Conservation (phyloP, 495 filamentous ascomycete genomes). For the Aspergillus olivimuriae region DNA sequence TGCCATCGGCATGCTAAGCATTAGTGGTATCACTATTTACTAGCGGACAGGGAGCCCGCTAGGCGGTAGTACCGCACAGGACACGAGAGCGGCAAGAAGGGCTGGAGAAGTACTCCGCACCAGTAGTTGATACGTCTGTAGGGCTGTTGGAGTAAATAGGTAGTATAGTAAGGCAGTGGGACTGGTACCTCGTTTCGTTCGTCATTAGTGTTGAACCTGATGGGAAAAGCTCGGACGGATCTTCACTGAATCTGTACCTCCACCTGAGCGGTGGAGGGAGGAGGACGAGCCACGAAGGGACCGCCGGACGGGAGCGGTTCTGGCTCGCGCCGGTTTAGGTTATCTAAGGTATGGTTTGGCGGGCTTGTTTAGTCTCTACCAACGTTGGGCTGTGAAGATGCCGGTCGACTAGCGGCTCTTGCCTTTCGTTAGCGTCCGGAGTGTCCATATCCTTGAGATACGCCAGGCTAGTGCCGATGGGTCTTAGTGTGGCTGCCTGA, state of each 20-base stretch:
- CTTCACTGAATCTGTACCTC: no score
- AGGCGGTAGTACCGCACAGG: slow-evolving; percentile 3
- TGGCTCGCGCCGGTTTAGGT: slow-evolving; percentile 7
- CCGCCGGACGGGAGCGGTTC: background rate
- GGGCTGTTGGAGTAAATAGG: background rate
- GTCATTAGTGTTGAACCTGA: no score
- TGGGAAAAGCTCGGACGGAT: no score
- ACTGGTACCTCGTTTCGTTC: no score
- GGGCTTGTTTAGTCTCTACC: slow-evolving; percentile 6
- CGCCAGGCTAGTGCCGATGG: no score
- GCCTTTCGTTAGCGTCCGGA: no score
- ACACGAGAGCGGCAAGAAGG: no score
- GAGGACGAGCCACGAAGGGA: slow-evolving; percentile 6
- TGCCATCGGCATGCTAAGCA: background rate
- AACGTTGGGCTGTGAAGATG: background rate
- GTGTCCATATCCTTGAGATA: no score
- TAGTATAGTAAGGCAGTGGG: no score
- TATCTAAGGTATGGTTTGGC: slow-evolving; percentile 16
- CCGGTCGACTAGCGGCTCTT: slow-evolving; percentile 11
- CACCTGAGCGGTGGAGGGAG: no score
- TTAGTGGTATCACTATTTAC: slow-evolving; percentile 1
- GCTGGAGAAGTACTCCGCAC: no score
- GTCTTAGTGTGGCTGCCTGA: no score
- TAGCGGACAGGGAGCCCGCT: background rate
- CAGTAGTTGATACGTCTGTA: slow-evolving; percentile 2